phyloP scores from a whole-genome alignment of 2,329 filamentous ascomycete species.

The Ceratocystis eucalypticola region DNA sequence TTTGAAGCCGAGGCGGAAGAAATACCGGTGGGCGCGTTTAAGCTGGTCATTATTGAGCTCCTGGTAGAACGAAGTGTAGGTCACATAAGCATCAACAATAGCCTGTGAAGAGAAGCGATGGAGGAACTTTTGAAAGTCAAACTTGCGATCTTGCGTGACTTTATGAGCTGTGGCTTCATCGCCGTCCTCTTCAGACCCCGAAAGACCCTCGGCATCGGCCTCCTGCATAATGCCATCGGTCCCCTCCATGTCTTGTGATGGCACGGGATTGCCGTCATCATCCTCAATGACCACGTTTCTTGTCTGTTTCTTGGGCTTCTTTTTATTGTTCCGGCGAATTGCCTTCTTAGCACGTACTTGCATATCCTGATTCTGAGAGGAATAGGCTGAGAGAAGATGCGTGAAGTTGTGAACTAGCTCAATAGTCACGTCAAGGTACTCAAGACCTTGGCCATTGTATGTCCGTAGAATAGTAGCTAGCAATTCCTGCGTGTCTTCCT shows the following conservation, averaged over 20 bases:
- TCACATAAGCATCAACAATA: constrained; percentile 78
- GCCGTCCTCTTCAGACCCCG: constrained; percentile 37
- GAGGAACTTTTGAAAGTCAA: constrained; percentile 79
- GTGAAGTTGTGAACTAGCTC: constrained; percentile 86
- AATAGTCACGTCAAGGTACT: constrained; percentile 82
- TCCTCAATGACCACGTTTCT: constrained; percentile 12
- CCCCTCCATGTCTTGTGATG: neutral
- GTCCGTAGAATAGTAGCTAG: constrained; percentile 64
- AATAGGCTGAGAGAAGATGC: constrained; percentile 81
- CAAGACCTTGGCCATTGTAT: constrained; percentile 91
- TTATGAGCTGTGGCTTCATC: constrained; percentile 58
- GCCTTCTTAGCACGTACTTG: constrained; percentile 74
- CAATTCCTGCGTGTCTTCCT: constrained; percentile 83
- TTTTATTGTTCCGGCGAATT: constrained; percentile 59
- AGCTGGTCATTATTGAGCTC: constrained; percentile 70
- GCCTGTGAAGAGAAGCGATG: constrained; percentile 69
- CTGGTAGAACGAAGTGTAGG: constrained; percentile 63
- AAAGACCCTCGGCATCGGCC: constrained; percentile 20
- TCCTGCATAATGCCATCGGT: constrained; percentile 23
- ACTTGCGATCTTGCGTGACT: constrained; percentile 70
- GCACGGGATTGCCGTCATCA: constrained; percentile 11
- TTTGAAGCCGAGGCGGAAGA: constrained; percentile 90
- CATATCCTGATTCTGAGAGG: constrained; percentile 87
- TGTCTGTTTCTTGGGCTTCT: constrained; percentile 30
- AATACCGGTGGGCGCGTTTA: constrained; percentile 84